Evolutionary conservation across 78 protist species (phyloP).

Genomic region (Emiliania huxleyi): DNA sequence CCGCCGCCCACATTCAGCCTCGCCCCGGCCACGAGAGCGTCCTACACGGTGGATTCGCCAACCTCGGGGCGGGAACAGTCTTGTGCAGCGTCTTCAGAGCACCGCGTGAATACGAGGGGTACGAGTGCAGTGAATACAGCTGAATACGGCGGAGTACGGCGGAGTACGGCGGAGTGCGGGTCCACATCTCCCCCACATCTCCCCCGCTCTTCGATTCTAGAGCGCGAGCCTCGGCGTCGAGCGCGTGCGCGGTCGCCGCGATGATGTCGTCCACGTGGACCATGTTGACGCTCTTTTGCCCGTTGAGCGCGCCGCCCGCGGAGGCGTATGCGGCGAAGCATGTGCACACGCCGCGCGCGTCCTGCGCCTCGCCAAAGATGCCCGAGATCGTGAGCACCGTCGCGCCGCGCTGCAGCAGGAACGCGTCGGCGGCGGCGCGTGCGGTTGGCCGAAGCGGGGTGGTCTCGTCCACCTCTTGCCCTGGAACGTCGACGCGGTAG

Average conservation of each 20-base stretch:
- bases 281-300: not conserved
- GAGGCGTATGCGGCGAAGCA: not conserved
- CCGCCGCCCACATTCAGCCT: not conserved
- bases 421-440: not conserved
- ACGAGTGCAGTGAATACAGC: too few species aligned
- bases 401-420: not conserved
- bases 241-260: not conserved
- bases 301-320: not conserved
- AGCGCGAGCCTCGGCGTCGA: too few species aligned
- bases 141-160: too few species aligned
- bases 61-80: too few species aligned
- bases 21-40: too few species aligned
- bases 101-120: too few species aligned
- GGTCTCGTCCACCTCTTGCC: not conserved
- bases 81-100: too few species aligned
- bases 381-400: not conserved
- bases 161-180: too few species aligned
- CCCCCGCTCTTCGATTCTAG: too few species aligned
- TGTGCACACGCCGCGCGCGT: not conserved
- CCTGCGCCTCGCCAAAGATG: not conserved
- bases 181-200: too few species aligned
- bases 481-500: not conserved
- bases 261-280: constrained; percentile 26
- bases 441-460: not conserved
- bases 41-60: too few species aligned